phyloP scores from a whole-genome alignment of 768 basidiomycete genomes.

The Terana coerulea region DNA sequence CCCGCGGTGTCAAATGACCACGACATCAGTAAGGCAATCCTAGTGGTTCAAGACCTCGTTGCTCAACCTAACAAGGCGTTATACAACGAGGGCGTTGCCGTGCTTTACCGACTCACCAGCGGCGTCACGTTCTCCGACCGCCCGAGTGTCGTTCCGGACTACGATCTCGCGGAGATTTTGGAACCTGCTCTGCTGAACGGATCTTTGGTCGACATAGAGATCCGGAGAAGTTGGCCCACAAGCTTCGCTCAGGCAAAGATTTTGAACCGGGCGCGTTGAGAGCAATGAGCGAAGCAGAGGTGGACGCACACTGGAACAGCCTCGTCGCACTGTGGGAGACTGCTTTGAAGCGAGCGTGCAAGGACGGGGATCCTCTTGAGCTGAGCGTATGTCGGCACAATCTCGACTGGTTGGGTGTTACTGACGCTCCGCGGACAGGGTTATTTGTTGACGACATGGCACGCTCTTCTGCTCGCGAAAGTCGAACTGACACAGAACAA shows the following conservation, averaged over 20 bases:
- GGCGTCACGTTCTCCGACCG: too few relatives aligned
- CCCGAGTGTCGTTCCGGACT: too few relatives aligned
- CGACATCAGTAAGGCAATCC: constrained; percentile 33
- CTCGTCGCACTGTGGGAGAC: constrained; percentile 37
- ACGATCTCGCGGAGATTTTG: neutral
- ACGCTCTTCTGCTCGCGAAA: constrained; percentile 50
- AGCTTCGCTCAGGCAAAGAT: constrained; percentile 25
- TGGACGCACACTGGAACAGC: constrained; percentile 34
- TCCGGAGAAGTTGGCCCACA: constrained; percentile 1
- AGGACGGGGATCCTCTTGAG: neutral
- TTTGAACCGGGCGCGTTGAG: constrained; percentile 26
- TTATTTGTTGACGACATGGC: constrained; percentile 45
- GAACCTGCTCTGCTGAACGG: neutral
- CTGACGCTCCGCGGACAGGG: too few relatives aligned
- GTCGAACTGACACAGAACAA: constrained; percentile 39
- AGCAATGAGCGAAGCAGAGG: constrained; percentile 35
- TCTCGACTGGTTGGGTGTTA: too few relatives aligned
- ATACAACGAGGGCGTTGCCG: constrained; percentile 37
- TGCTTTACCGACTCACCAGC: constrained; percentile 27
- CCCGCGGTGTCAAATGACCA: constrained; percentile 13
- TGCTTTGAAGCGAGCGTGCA: constrained; percentile 19
- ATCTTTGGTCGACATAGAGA: neutral
- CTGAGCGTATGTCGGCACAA: neutral
- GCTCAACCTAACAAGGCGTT: constrained; percentile 26
- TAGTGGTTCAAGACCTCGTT: constrained; percentile 38